Percentiles rank a stretch among this genome's conserved stretches.
These are phyloP conservation scores for Carex parvula DNA, from an alignment of 176 grass and related monocot genomes.

Conservation along the genomic window DNA sequence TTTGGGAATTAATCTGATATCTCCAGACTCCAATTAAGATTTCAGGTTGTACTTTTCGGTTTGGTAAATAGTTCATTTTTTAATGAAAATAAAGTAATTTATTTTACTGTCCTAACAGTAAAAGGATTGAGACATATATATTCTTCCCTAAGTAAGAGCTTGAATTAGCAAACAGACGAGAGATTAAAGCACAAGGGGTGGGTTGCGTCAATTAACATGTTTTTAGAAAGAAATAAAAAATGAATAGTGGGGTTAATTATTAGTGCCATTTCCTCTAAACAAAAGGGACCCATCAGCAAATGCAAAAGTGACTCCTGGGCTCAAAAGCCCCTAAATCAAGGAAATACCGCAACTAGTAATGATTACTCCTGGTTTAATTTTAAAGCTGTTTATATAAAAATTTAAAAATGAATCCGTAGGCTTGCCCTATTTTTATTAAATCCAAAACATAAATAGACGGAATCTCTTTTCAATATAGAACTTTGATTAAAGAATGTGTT, in stretches of 20 bases:
- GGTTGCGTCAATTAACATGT: not conserved
- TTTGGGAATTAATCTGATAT: not conserved
- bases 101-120: not conserved
- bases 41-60: not conserved
- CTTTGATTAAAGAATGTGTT: not conserved
- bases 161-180: not conserved
- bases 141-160: not conserved
- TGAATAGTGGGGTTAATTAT: conserved; percentile 7
- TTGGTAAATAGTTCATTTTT: not conserved
- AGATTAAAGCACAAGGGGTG: not conserved
- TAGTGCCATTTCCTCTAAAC: not conserved
- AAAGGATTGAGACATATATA: not conserved
- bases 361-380: not conserved
- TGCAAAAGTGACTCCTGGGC: not conserved
- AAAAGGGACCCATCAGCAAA: conserved; percentile 12
- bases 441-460: not conserved
- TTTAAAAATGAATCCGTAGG: not conserved
- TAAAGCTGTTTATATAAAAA: not conserved
- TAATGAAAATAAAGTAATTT: not conserved
- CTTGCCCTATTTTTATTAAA: not conserved
- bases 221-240: not conserved
- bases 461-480: not conserved
- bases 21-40: not conserved
- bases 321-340: not conserved
- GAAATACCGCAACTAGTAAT: not conserved